Evolutionary conservation across 148 eudicot species (phyloP).

Genomic region (Pharnaceum exiguum): DNA sequence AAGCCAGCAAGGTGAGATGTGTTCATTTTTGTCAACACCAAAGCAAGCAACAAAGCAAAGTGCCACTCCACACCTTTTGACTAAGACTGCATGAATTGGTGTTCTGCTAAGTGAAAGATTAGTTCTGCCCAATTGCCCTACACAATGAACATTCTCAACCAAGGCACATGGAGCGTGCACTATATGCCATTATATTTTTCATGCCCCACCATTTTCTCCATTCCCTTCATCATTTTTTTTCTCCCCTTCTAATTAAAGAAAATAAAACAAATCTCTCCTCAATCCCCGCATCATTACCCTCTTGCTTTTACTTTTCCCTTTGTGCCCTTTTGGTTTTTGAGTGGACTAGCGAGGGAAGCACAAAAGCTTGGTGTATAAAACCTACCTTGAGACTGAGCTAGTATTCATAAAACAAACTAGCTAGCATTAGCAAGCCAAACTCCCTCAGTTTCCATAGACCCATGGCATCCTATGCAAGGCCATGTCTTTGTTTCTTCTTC

Average conservation of each 20-base stretch:
- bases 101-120: too few relatives aligned
- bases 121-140: conserved; percentile 3
- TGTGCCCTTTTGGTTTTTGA: conserved; percentile 8
- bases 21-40: too few relatives aligned
- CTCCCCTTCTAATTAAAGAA: conserved; percentile 9
- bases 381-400: background rate
- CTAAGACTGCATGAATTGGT: too few relatives aligned
- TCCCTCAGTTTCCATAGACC: background rate
- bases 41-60: too few relatives aligned
- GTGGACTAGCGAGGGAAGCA: conserved; percentile 1
- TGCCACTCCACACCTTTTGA: too few relatives aligned
- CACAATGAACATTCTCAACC: conserved; percentile 18
- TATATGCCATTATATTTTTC: conserved; percentile 17
- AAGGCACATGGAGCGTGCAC: conserved; percentile 33
- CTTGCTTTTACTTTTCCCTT: conserved; percentile 5
- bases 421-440: background rate
- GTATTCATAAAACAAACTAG: background rate
- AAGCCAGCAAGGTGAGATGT: too few relatives aligned
- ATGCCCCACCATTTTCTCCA: conserved; percentile 20
- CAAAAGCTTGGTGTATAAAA: conserved; percentile 13
- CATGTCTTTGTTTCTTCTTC: conserved; percentile 13
- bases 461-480: conserved; percentile 34
- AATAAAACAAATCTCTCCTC: conserved; percentile 4
- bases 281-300: conserved; percentile 31
- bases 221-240: conserved; percentile 7